A percentile compares a stretch with the other conserved stretches of the same genome.
Evolutionary conservation across 441 rosid species (phyloP).

Genomic region (Gossypium trilobum): DNA sequence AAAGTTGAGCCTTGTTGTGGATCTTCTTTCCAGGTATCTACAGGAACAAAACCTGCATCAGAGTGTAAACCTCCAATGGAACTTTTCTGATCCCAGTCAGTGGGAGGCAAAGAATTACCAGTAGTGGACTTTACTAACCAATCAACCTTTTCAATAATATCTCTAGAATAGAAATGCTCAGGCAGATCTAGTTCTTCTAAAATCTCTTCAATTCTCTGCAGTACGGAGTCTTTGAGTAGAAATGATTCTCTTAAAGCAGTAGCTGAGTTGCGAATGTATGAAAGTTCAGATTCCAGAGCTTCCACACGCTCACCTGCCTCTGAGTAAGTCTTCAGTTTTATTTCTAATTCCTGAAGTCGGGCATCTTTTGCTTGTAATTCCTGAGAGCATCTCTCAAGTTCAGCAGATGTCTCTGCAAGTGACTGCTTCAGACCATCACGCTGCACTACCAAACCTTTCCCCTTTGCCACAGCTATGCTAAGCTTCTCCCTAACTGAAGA

Average conservation of each 20-base stretch:
- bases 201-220: constrained; percentile 93
- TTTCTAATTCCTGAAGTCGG: constrained; percentile 64
- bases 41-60: constrained; percentile 56
- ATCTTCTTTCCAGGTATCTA: constrained; percentile 86
- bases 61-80: constrained; percentile 60
- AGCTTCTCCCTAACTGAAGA: constrained; percentile 90
- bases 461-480: constrained; percentile 94
- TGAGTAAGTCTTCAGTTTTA: constrained; percentile 59
- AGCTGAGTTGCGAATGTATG: constrained; percentile 98
- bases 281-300: constrained; percentile 96
- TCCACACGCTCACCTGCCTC: constrained; percentile 97
- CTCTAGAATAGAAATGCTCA: constrained; percentile 85
- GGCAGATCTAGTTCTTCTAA: constrained; percentile 93
- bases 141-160: constrained; percentile 84
- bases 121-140: constrained; percentile 86
- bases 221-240: constrained; percentile 93
- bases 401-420: constrained; percentile 63
- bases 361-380: constrained; percentile 75
- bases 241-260: constrained; percentile 94
- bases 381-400: constrained; percentile 72
- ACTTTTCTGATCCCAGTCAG: constrained; percentile 80
- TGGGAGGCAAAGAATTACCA: constrained; percentile 46
- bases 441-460: constrained; percentile 84
- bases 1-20: constrained; percentile 46
- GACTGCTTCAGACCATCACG: constrained; percentile 82